Evolutionary conservation across 164 flowering plant species (phyloP), one percentile per base, ranked within the genome.

Genomic region (Nymphaea colorata): DNA sequence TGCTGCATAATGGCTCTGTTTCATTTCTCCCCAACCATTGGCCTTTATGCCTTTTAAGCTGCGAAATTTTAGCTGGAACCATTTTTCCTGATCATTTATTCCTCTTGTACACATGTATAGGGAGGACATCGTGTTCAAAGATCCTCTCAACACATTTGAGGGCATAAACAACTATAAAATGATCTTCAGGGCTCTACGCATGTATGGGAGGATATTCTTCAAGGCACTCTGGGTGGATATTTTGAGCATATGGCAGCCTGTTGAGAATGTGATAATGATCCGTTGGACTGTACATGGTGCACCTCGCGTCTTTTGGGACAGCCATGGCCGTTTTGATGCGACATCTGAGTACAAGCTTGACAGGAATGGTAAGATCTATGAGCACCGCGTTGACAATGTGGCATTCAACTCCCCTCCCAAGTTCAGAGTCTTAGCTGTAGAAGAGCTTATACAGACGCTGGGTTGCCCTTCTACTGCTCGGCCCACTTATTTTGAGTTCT

Each of bases 121-220:
- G 94, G 94, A 92, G 78, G 94, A 92, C 69, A 83, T 92, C 25
- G 85, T 83, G 59, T 89, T 89, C 71, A 86, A 78, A 68, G 98
- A 92, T 74, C 98, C 96, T 14, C 72, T 84, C 67, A 86, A 87
- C 86, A 85, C 87, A 42, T 89, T 92, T 71, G 57, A 67, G 8
- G 96, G 98, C 25, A 83, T 89, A n/a, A 83, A 92, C 69, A 87
- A 86, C 70, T 92, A 92, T 67, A 92, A 92, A 72, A 77, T 82
- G 64, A 86, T 92, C 67, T 88, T 87, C 68, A 82, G 87, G 91
- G 90, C 87, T 4, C 72, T 92, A 42, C 80, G 98, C 42, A 80
- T 89, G 74, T 75, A 87, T 69, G 98, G 96, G 3, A 80, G 66
- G 79, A 82, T 92, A 59, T 82, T 92, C 68, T 92, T 92, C 73